Evolutionary conservation across 1,139 yeast species (phyloP), one percentile per base, ranked within the genome.

Genomic region (Citeromyces hawaiiensis): DNA sequence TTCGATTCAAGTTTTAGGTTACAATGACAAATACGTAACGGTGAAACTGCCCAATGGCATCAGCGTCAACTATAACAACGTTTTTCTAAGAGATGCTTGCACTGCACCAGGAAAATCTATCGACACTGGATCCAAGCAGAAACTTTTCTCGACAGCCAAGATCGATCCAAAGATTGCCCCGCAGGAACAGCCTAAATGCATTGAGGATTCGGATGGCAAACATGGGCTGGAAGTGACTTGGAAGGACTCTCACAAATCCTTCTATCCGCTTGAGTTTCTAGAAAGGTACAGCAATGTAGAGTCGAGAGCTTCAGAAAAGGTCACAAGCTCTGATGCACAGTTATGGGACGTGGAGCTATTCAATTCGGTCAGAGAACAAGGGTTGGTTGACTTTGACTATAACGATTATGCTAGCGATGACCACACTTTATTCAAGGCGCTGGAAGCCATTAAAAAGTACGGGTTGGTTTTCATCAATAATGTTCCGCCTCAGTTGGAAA

Each of bases 381-480:
- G 54, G 3, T 47, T 61, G 27, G 48, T 54, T 37, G 48, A 50
- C 19, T 50, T 66, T 10, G 55, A 60, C 21, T 80, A 65, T 47
- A 44, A 57, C 0, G 66, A 66, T 3, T 80, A 71, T 50, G 44
- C 72, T 52, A 51, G 51, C 6, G 58, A 64, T 35, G 66, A 66
- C 7, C 42, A 44, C 2, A 54, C 56, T 0, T 64, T 79, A 43
- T 49, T 55, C 39, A 47, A 61, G 21, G 64, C 68, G 0, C 60
- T 80, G 29, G 53, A 60, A 23, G 66, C 66, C 35, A 57, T 83
- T 45, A 75, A 78, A 47, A 62, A 60, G 40, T 71, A 64, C 46
- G 94, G 94, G 1, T 44, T 83, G 11, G 62, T 71, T 5, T 70
- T 80, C 45, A 59, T 83, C 14, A 63, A 68, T 18, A 63, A 67